A percentile compares a stretch with the other conserved stretches of the same genome.
phyloP scores from a whole-genome alignment of 768 basidiomycete species.

The Lentinula aciculospora region DNA sequence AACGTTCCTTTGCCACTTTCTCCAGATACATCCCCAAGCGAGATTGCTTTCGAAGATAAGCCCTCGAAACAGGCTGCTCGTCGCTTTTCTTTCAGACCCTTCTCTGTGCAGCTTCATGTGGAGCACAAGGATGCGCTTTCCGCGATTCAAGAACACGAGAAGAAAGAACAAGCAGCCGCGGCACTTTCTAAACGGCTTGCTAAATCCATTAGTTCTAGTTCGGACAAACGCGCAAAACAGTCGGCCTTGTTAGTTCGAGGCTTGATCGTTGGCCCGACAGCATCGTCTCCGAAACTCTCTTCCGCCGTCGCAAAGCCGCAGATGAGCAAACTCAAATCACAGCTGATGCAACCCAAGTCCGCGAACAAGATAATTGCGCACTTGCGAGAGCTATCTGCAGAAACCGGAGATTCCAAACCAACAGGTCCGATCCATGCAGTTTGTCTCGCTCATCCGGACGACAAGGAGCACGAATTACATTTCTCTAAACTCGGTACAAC shows the following conservation, averaged over 20 bases:
- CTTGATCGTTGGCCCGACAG: conserved; percentile 57
- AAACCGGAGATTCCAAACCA: conserved; percentile 17
- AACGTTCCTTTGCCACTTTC: conserved; percentile 11
- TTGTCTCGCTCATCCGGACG: conserved; percentile 60
- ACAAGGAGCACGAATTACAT: conserved; percentile 53
- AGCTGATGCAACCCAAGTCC: conserved; percentile 59
- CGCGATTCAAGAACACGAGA: conserved; percentile 30
- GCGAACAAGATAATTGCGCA: conserved; percentile 73
- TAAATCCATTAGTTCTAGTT: conserved; percentile 26
- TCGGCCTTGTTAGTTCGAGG: conserved; percentile 60
- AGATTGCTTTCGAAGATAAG: neutral
- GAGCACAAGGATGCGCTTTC: conserved; percentile 30
- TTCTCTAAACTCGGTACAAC: conserved; percentile 41
- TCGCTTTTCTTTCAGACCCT: conserved; percentile 48
- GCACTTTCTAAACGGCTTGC: conserved; percentile 28
- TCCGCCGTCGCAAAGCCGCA: conserved; percentile 41
- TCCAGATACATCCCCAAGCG: conserved; percentile 5
- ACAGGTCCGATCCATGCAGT: conserved; percentile 70
- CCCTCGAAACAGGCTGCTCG: conserved; percentile 19
- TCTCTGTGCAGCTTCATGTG: conserved; percentile 21
- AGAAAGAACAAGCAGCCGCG: conserved; percentile 29
- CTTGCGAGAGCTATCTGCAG: conserved; percentile 47
- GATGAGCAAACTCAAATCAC: conserved; percentile 59
- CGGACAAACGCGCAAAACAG: conserved; percentile 58
- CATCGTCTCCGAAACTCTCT: conserved; percentile 30